Conservation (phyloP, 1,284 basidiomycete species). For the Apiotrichum brassicae region DNA sequence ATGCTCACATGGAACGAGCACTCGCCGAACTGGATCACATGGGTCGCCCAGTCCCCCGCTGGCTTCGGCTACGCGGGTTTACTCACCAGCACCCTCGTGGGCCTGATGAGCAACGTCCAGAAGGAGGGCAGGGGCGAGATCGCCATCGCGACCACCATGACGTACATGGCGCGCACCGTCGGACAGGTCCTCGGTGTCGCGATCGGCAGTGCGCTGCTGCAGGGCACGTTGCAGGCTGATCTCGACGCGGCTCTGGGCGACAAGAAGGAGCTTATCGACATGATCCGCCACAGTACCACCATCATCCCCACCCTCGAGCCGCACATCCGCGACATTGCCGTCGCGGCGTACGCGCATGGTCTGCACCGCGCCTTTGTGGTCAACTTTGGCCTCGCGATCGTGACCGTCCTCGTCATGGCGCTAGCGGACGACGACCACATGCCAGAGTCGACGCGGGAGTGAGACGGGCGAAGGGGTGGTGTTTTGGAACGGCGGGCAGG, state of each 20-base stretch:
- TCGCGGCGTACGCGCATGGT: slow-evolving; percentile 74
- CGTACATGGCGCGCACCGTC: slow-evolving; percentile 81
- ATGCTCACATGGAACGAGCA: slow-evolving; percentile 35
- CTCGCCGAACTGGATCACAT: slow-evolving; percentile 50
- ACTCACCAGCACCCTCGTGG: slow-evolving; percentile 47
- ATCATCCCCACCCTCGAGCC: slow-evolving; percentile 67
- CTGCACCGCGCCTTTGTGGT: slow-evolving; percentile 78
- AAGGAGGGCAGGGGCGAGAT: slow-evolving; percentile 62
- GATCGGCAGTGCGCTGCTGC: slow-evolving; percentile 70
- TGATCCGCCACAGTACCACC: slow-evolving; percentile 67
- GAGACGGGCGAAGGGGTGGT: too few species aligned
- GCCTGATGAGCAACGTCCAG: slow-evolving; percentile 69
- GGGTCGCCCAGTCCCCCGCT: slow-evolving; percentile 13
- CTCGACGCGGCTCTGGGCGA: slow-evolving; percentile 55
- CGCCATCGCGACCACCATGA: slow-evolving; percentile 76
- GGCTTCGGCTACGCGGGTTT: slow-evolving; percentile 26
- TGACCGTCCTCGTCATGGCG: slow-evolving; percentile 24
- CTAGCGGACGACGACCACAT: slow-evolving; percentile 32
- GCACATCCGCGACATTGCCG: slow-evolving; percentile 58
- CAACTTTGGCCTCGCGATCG: slow-evolving; percentile 51
- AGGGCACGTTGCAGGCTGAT: slow-evolving; percentile 63
- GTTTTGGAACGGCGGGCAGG: too few species aligned
- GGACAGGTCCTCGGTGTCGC: slow-evolving; percentile 87
- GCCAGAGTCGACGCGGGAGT: slow-evolving; percentile 6
- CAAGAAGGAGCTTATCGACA: slow-evolving; percentile 57